Percentiles rank a stretch among this genome's conserved stretches.
These are phyloP conservation scores for Kwoniella europaea DNA, from an alignment of 768 basidiomycete species.

Conservation along the genomic window DNA sequence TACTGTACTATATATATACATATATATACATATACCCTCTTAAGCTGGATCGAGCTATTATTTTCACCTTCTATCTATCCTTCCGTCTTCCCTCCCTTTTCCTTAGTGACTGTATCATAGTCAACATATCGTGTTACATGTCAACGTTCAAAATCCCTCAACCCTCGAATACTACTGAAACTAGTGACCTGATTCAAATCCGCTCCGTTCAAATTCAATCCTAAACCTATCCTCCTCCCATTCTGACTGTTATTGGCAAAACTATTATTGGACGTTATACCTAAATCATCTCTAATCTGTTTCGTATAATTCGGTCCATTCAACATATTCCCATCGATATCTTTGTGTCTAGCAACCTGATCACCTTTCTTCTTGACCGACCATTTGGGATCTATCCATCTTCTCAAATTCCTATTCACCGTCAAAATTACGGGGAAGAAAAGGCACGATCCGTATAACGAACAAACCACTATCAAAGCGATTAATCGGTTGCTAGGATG, in stretches of 20 bases:
- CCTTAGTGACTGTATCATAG: no score
- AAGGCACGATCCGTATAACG: constrained; percentile 17
- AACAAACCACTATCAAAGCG: constrained; percentile 18
- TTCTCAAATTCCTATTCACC: constrained; percentile 1
- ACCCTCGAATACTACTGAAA: constrained; percentile 9
- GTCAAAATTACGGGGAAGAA: constrained; percentile 16
- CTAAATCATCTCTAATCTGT: constrained; percentile 5
- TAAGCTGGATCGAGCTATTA: no score
- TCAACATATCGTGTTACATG: no score
- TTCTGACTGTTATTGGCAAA: background rate
- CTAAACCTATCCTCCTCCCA: constrained; percentile 11
- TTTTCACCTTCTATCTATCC: no score
- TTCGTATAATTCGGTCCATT: background rate
- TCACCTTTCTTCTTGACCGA: background rate
- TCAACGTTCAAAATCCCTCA: constrained; percentile 1
- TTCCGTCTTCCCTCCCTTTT: no score
- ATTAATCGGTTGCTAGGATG: constrained; percentile 23
- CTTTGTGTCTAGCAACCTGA: background rate
- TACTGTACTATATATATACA: no score
- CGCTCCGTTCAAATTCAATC: constrained; percentile 25
- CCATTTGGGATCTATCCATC: constrained; percentile 34
- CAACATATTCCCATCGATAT: background rate
- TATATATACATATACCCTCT: no score
- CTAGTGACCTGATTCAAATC: constrained; percentile 10
- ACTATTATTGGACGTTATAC: background rate